Conservation (phyloP, 805 yeast species). For the Candida xiaguanensis region DNA sequence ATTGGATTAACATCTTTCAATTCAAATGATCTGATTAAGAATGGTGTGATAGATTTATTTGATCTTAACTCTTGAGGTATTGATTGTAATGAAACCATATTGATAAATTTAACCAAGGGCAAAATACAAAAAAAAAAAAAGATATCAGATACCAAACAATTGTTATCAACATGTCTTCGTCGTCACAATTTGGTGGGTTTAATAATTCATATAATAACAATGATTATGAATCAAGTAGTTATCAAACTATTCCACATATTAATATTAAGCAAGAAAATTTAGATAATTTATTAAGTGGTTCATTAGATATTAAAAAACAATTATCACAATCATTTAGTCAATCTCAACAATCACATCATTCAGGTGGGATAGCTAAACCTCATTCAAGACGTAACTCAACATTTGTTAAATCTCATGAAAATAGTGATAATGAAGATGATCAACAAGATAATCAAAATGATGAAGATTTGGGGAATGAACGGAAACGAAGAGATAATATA, state of each 20-base stretch:
- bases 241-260: slow-evolving; percentile 24
- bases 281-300: slow-evolving; percentile 24
- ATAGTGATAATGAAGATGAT: slow-evolving; percentile 19
- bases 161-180: not conserved
- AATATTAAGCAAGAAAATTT: slow-evolving; percentile 24
- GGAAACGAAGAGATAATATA: slow-evolving; percentile 41
- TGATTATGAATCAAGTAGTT: slow-evolving; percentile 3
- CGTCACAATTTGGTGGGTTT: slow-evolving; percentile 5
- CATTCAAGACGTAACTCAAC: slow-evolving; percentile 34
- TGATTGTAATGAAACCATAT: slow-evolving; percentile 9
- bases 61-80: slow-evolving; percentile 25
- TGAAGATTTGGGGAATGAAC: slow-evolving; percentile 36
- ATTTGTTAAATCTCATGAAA: slow-evolving; percentile 19
- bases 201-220: slow-evolving; percentile 1
- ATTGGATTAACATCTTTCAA: slow-evolving; percentile 56
- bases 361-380: slow-evolving; percentile 36
- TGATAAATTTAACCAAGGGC: too few species aligned
- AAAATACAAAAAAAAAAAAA: not conserved
- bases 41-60: slow-evolving; percentile 41
- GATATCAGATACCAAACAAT: too few species aligned
- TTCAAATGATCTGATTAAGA: slow-evolving; percentile 55
- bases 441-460: slow-evolving; percentile 20
- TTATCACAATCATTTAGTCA: slow-evolving; percentile 34
- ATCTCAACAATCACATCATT: slow-evolving; percentile 9
- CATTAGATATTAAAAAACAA: slow-evolving; percentile 39